A percentile compares a stretch with the other conserved stretches of the same genome.
phyloP scores from a whole-genome alignment of 257 asterid genomes.

The Solanum etuberosum region DNA sequence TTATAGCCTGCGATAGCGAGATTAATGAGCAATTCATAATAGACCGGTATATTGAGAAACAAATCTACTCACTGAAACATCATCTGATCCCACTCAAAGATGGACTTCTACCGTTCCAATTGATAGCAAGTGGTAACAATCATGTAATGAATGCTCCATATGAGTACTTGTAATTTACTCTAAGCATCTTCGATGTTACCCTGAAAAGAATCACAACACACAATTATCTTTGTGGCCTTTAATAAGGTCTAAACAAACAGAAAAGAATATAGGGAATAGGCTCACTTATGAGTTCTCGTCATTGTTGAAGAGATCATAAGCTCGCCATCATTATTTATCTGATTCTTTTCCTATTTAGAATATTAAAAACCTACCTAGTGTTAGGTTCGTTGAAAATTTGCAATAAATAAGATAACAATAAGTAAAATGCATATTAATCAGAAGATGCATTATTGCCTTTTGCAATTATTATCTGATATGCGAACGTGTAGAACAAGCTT shows the following conservation, averaged over 20 bases:
- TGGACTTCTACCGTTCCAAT: neutral
- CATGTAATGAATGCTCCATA: neutral
- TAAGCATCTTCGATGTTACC: conserved; percentile 77
- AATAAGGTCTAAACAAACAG: neutral
- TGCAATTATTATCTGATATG: neutral
- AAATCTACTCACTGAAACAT: neutral
- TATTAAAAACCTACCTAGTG: neutral
- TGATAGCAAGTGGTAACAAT: neutral
- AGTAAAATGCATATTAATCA: neutral
- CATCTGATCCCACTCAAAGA: neutral
- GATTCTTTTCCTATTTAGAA: conserved; percentile 65
- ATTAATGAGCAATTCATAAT: neutral
- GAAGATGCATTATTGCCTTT: neutral
- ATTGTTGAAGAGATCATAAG: conserved; percentile 74
- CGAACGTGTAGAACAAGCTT: neutral
- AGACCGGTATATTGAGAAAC: neutral
- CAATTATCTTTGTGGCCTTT: conserved; percentile 6
- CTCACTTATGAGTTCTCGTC: conserved; percentile 71
- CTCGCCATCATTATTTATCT: conserved; percentile 81
- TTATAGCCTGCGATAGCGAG: conserved; percentile 56
- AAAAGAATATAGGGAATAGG: conserved; percentile 9
- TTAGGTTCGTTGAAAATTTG: neutral
- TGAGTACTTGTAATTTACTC: conserved; percentile 72
- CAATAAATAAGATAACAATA: neutral
- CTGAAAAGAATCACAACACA: conserved; percentile 23